A percentile compares a stretch with the other conserved stretches of the same genome.
These are phyloP conservation scores for Funneliformis mosseae DNA, from an alignment of 192 early-diverging fungal species.

Conservation along the genomic window DNA sequence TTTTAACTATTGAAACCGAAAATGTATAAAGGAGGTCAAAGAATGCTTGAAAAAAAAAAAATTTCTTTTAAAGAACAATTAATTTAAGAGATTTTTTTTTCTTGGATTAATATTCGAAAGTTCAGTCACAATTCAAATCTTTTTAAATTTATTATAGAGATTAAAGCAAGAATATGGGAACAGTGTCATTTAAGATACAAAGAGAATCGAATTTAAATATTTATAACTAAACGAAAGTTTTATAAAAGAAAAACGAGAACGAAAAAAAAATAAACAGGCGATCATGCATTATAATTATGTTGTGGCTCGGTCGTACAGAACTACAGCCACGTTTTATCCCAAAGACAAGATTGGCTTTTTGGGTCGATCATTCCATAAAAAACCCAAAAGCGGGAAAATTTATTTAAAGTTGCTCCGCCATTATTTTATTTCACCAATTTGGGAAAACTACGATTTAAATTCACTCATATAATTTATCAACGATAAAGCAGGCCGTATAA, in stretches of 20 bases:
- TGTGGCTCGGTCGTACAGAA: background rate
- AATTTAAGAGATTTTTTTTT: no score
- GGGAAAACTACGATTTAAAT: no score
- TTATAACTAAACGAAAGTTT: background rate
- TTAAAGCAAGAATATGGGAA: no score
- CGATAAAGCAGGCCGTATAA: no score
- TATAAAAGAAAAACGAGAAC: background rate
- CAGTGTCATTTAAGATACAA: no score
- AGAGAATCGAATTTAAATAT: background rate
- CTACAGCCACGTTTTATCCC: background rate
- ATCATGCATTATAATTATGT: background rate
- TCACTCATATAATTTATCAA: no score
- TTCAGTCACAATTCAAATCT: no score
- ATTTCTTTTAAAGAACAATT: background rate
- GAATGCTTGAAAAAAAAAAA: background rate
- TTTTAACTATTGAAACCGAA: background rate
- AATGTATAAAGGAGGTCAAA: no score
- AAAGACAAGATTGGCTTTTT: background rate
- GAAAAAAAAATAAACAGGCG: background rate
- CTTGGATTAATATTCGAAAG: no score
- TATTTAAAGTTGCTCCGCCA: background rate
- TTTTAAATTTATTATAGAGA: no score
- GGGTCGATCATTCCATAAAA: background rate
- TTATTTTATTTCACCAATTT: background rate
- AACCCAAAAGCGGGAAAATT: background rate